Conservation (phyloP, 805 yeast genomes). For the Schwanniomyces vanrijiae region DNA sequence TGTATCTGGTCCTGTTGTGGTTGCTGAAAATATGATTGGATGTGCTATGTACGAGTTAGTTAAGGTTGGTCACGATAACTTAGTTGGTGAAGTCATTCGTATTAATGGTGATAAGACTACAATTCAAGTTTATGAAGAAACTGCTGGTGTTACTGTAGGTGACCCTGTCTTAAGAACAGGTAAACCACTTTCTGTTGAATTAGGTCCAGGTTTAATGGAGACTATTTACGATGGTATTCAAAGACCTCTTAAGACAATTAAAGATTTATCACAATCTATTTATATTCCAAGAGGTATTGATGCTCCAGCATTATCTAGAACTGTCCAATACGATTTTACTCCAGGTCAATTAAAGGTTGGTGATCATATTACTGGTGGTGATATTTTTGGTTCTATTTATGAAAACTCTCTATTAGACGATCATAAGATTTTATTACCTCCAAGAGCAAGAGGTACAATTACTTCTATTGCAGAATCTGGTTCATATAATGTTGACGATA, state of each 20-base stretch:
- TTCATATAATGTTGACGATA: conserved; percentile 86
- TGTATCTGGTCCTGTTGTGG: conserved; percentile 96
- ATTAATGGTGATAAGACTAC: conserved; percentile 96
- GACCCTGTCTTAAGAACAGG: conserved; percentile 99
- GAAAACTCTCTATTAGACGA: conserved; percentile 92
- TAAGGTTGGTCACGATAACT: conserved; percentile 93
- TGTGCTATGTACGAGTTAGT: conserved; percentile 99
- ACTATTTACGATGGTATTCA: conserved; percentile 99
- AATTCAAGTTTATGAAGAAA: conserved; percentile 98
- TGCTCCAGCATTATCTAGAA: conserved; percentile 91
- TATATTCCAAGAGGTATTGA: conserved; percentile 99
- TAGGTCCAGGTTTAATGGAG: conserved; percentile 99
- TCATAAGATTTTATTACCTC: conserved; percentile 94
- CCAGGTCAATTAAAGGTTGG: conserved; percentile 84
- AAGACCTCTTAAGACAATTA: conserved; percentile 94
- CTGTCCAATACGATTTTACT: conserved; percentile 77
- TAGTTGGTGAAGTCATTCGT: conserved; percentile 98
- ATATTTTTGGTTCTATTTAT: conserved; percentile 87
- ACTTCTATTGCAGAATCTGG: conserved; percentile 88
- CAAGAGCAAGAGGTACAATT: conserved; percentile 97
- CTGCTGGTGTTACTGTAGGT: conserved; percentile 99
- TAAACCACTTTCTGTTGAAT: conserved; percentile 96
- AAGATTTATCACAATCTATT: conserved; percentile 83
- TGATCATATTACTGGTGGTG: conserved; percentile 98
- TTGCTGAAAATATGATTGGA: conserved; percentile 98